A percentile compares a stretch with the other conserved stretches of the same genome.
phyloP scores from a whole-genome alignment of 2,329 filamentous ascomycete genomes.

The Sclerotinia nivalis region DNA sequence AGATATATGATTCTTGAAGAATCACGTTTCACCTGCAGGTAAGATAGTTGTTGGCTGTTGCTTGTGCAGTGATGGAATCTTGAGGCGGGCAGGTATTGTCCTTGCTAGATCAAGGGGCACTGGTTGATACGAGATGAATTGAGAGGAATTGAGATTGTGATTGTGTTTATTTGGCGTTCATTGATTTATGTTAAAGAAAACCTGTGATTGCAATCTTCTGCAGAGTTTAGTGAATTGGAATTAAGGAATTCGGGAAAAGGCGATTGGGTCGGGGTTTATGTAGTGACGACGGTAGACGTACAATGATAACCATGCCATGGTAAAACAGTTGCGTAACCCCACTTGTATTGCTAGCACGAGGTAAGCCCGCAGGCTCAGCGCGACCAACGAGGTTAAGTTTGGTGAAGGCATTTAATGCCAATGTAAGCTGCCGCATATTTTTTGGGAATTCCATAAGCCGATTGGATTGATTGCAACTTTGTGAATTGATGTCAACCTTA shows the following conservation, averaged over 20 bases:
- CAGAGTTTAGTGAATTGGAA: background rate
- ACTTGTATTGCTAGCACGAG: conserved; percentile 11
- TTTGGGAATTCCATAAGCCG: background rate
- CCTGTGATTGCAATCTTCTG: background rate
- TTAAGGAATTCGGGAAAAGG: background rate
- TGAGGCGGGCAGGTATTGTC: background rate
- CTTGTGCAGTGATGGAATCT: background rate
- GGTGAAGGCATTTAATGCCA: background rate
- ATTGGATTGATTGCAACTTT: conserved; percentile 10
- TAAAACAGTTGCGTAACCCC: conserved; percentile 15
- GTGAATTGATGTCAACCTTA: conserved; percentile 3
- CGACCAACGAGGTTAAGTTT: conserved; percentile 4
- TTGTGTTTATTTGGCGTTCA: background rate
- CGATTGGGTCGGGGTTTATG: conserved; percentile 23
- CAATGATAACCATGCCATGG: conserved; percentile 7
- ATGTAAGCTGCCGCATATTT: background rate
- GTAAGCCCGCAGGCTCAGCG: background rate
- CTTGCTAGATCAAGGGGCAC: too few species aligned
- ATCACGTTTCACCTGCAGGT: conserved; percentile 2
- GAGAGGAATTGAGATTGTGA: background rate
- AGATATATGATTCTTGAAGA: background rate
- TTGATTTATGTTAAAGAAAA: background rate
- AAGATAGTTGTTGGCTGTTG: background rate
- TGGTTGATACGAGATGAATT: background rate
- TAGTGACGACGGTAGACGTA: background rate